Evolutionary conservation across 257 asterid species (phyloP).

Genomic region (Nicotiana paniculata): DNA sequence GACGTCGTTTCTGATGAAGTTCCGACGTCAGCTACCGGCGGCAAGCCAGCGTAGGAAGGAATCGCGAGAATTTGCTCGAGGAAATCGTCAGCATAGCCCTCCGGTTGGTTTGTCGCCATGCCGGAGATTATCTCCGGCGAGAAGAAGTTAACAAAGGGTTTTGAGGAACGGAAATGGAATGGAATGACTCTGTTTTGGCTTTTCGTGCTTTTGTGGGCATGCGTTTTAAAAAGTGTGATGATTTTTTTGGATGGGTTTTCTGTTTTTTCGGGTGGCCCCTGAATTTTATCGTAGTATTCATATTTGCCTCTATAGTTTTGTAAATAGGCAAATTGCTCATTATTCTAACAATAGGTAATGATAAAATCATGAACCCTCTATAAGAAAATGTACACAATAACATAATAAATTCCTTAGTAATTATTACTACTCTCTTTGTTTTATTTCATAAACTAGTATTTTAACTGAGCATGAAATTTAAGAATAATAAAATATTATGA

Average conservation of each 20-base stretch:
- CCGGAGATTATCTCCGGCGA: conserved; percentile 15
- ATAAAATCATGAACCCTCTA: too few species aligned
- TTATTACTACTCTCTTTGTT: too few species aligned
- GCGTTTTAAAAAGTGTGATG: conserved; percentile 24
- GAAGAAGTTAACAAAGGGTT: conserved; percentile 5
- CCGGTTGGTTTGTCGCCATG: conserved; percentile 56
- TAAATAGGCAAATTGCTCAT: neutral
- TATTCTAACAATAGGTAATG: too few species aligned
- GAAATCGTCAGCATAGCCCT: conserved; percentile 66
- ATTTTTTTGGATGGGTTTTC: conserved; percentile 11
- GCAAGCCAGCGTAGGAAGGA: conserved; percentile 53
- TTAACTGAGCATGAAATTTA: too few species aligned
- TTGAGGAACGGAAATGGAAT: conserved; percentile 3
- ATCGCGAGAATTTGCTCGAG: conserved; percentile 77
- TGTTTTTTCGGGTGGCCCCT: neutral
- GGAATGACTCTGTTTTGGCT: conserved; percentile 21
- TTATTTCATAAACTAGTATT: too few species aligned
- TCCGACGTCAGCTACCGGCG: conserved; percentile 39
- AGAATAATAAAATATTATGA: too few species aligned
- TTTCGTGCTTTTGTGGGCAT: conserved; percentile 18
- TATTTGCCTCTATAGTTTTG: neutral
- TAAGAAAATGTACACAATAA: too few species aligned
- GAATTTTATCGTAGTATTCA: neutral
- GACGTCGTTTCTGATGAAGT: conserved; percentile 46
- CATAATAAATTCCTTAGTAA: too few species aligned